Evolutionary conservation across 257 asterid species (phyloP), one percentile per base, ranked within the genome.

Genomic region (Solanum ossicruentum): DNA sequence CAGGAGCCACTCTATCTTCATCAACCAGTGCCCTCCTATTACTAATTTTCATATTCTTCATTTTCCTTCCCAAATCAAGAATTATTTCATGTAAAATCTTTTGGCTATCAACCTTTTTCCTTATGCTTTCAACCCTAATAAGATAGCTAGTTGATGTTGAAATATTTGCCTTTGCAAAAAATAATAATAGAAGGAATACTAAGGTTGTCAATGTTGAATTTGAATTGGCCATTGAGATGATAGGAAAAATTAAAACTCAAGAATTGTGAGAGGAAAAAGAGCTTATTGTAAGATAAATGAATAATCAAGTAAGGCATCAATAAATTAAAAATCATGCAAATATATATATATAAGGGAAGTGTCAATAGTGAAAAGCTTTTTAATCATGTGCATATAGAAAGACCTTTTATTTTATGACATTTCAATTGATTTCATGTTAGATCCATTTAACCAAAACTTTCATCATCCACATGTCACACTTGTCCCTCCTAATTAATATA

Each of bases 171-270:
- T 82, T 15, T 6, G 84, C 60, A 82, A n/a, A 6, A 13, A 82
- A 21, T 82, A 65, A 45, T 61, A 61, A 21, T 61, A 61, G 23
- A 58, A 51, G 63, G 23, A 77, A 77, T 15, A 77, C 20, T 23
- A 69, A 61, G 58, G 56, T n/a, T n/a, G n/a, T 78, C 41, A 63
- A 39, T 18, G 47, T 41, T 52, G 82, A 86, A 15, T 20, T 81
- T 70, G 90, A 86, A 82, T 81, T 67, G 21, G 89, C 88, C 94
- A 92, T 89, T 49, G 4, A 16, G 8, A 9, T 69, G 26, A 36
- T 69, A 69, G 2, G 45, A 28, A 39, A 39, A n/a, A 20, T 41
- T 56, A 21, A 6, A 57, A 58, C 8, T 61, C 58, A 61, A 82
- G 41, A 81, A 16, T n/a, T 61, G 43, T 12, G 58, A 60, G 41